These are phyloP conservation scores for Podospora appendiculata DNA, from an alignment of 495 filamentous ascomycete species.

Conservation along the genomic window DNA sequence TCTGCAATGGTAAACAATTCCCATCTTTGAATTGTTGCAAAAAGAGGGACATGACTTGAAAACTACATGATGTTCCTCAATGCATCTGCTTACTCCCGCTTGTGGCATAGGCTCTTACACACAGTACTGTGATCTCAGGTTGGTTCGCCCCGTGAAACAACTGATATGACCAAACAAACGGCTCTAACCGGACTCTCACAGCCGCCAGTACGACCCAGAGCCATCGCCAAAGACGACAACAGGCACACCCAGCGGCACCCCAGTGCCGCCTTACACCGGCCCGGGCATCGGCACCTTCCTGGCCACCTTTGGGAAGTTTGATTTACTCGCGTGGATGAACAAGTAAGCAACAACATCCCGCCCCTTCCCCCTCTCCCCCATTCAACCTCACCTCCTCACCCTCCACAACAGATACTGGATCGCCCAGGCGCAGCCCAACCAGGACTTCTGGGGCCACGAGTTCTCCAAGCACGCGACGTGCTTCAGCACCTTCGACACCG, in stretches of 20 bases:
- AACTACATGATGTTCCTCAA: neutral
- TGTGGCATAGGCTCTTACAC: conserved; percentile 30
- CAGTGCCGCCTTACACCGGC: conserved; percentile 38
- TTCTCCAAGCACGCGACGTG: conserved; percentile 51
- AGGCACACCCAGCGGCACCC: conserved; percentile 29
- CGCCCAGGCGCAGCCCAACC: conserved; percentile 31
- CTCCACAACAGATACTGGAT: conserved; percentile 29
- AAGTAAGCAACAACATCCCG: conserved; percentile 10
- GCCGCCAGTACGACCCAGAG: conserved; percentile 43
- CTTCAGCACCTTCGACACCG: conserved; percentile 41
- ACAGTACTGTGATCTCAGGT: conserved; percentile 45
- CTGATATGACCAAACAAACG: neutral
- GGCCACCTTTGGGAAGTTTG: conserved; percentile 33
- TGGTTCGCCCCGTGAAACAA: neutral
- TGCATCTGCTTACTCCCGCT: neutral
- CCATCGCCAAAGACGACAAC: conserved; percentile 46
- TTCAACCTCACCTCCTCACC: neutral
- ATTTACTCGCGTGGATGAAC: conserved; percentile 44
- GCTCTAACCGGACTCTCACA: neutral
- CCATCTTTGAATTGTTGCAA: neutral
- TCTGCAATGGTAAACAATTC: conserved; percentile 21
- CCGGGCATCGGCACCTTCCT: conserved; percentile 38
- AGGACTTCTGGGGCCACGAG: conserved; percentile 46
- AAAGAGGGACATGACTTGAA: neutral
- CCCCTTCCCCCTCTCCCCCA: neutral